phyloP scores from a whole-genome alignment of 352 stramenopile genomes.

The Pelagophyceae sp. region DNA sequence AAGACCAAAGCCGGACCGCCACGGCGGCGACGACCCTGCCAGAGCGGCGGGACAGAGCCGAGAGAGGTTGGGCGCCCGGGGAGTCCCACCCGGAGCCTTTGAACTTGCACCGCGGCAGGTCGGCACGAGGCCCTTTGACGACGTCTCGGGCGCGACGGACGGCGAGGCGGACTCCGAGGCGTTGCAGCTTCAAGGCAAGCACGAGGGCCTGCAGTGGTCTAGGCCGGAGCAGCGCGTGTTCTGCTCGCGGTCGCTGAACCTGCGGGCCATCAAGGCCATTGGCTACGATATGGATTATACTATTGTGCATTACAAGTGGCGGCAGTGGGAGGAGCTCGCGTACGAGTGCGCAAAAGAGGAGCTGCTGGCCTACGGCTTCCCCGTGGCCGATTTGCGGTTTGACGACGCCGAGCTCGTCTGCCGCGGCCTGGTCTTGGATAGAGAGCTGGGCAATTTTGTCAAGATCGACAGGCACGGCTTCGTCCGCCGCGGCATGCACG shows the following conservation, averaged over 20 bases:
- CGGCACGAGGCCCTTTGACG: not conserved
- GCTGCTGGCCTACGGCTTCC: constrained; percentile 5
- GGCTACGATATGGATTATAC: constrained; percentile 28
- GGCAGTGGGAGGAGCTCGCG: constrained; percentile 14
- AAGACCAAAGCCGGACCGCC: no score
- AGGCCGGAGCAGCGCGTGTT: constrained; percentile 1
- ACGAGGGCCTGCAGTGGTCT: not conserved
- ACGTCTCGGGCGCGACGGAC: not conserved
- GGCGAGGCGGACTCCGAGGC: not conserved
- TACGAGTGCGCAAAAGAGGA: constrained; percentile 13
- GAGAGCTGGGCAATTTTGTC: constrained; percentile 3
- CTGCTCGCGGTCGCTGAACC: constrained; percentile 17
- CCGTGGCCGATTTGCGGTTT: not conserved
- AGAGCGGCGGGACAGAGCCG: no score
- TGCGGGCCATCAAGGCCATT: constrained; percentile 16
- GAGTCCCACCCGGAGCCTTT: no score
- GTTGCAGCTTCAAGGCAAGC: not conserved
- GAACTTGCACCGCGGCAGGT: not conserved
- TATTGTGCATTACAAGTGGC: constrained; percentile 22
- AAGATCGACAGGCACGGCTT: constrained; percentile 18
- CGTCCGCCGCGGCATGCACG: constrained; percentile 13
- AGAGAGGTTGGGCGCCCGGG: no score
- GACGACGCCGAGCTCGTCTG: not conserved
- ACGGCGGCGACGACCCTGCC: no score
- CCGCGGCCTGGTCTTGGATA: constrained; percentile 12